Evolutionary conservation across 2,329 filamentous ascomycete species (phyloP).

Genomic region (Sarocladium strictum): DNA sequence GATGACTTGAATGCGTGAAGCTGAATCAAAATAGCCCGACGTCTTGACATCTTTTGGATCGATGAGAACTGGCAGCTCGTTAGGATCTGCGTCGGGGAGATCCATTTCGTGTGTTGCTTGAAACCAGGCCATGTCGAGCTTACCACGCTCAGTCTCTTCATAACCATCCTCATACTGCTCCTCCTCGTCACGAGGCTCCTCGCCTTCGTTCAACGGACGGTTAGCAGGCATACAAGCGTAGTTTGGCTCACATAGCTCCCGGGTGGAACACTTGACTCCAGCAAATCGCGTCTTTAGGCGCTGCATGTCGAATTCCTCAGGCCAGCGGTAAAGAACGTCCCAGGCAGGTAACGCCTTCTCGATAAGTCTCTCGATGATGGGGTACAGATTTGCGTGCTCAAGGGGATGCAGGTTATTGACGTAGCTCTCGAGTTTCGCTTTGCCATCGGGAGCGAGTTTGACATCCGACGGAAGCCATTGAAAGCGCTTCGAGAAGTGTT

Average conservation of each 20-base stretch:
- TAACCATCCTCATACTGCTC: constrained; percentile 15
- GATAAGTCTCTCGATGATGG: constrained; percentile 35
- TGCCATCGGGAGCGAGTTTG: constrained; percentile 28
- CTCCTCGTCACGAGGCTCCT: constrained; percentile 16
- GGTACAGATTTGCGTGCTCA: constrained; percentile 31
- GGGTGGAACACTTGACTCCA: constrained; percentile 14
- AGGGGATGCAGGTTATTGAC: constrained; percentile 48
- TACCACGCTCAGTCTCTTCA: constrained; percentile 14
- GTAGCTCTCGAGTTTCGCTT: constrained; percentile 39
- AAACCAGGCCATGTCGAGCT: constrained; percentile 24
- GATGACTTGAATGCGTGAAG: constrained; percentile 49
- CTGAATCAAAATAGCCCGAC: constrained; percentile 22
- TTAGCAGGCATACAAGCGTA: constrained; percentile 14
- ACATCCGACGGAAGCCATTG: constrained; percentile 48
- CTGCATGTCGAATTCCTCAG: constrained; percentile 18
- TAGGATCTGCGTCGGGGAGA: constrained; percentile 14
- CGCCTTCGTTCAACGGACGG: constrained; percentile 20
- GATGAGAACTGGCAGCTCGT: not conserved
- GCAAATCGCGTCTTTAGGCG: constrained; percentile 18
- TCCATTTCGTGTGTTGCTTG: constrained; percentile 17
- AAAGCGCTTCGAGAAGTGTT: constrained; percentile 21
- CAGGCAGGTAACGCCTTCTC: constrained; percentile 37
- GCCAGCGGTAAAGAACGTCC: constrained; percentile 32
- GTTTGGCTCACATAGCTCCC: constrained; percentile 14
- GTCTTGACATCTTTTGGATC: constrained; percentile 17